Evolutionary conservation across 1,284 basidiomycete genomes (phyloP).

Genomic region (Pseudozyma pruni): DNA sequence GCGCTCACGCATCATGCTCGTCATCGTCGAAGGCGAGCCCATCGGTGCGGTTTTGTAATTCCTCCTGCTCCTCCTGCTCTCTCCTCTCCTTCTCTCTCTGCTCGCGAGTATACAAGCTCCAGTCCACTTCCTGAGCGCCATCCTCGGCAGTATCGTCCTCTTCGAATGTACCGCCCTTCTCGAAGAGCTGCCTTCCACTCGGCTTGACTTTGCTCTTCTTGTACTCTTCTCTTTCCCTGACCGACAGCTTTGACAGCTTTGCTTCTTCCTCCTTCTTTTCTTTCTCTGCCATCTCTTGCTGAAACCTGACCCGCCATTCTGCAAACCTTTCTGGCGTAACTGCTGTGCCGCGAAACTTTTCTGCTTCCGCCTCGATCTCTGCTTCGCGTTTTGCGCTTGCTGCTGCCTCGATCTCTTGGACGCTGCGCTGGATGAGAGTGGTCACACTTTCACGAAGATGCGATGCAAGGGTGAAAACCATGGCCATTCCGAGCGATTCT

Average conservation of each 20-base stretch:
- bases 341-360: conserved; percentile 86
- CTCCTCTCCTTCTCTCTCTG: conserved; percentile 57
- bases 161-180: conserved; percentile 49
- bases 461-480: conserved; percentile 94
- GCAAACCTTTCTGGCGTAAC: conserved; percentile 85
- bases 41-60: conserved; percentile 28
- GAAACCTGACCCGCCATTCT: conserved; percentile 82
- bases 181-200: conserved; percentile 72
- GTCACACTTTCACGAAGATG: conserved; percentile 84
- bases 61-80: conserved; percentile 50
- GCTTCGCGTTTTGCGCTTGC: conserved; percentile 76
- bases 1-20: conserved; percentile 43
- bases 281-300: conserved; percentile 67
- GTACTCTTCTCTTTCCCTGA: conserved; percentile 89
- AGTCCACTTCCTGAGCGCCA: conserved; percentile 60
- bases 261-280: conserved; percentile 83
- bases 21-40: conserved; percentile 44
- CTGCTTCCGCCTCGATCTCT: conserved; percentile 85
- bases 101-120: conserved; percentile 58
- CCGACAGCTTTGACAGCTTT: conserved; percentile 76
- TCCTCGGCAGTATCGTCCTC: conserved; percentile 53
- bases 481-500: conserved; percentile 94
- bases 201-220: conserved; percentile 76
- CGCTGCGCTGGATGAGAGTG: conserved; percentile 71
- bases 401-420: conserved; percentile 72